Base-by-base conservation (phyloP, 129 eudicot genomes). In the Centrapalus pauciflorus region DNA sequence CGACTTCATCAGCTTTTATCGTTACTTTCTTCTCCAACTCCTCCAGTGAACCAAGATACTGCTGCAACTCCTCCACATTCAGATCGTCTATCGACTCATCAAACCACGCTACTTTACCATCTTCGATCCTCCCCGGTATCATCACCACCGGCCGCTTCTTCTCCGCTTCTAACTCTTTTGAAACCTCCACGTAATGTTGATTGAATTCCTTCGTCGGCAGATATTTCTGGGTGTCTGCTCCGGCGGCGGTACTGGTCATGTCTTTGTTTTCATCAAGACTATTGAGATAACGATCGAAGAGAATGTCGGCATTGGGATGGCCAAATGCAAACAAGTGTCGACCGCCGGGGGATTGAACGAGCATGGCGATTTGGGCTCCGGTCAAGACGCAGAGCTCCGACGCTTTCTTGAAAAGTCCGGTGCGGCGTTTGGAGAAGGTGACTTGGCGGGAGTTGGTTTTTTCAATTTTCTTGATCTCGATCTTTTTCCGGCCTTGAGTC, bases 341-440 rank as follows among this genome's bases (percentile, higher is more conserved):
- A 4, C 52, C 49, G 0, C 77, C 66, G 2, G 84, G 81, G 5
- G 84, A 75, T 41, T 55, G 55, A 7, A 70, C 84, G 10, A 80
- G 52, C 20, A 75, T 52, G 7, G 77, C 78, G 9, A 61, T 25
- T 19, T 80, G 69, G 8, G 81, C 81, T 3, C 81, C 84, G 30
- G 69, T 61, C 29, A 74, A 67, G 45, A 67, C 72, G 63, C 74
- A 68, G 2, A 75, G 52, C 28, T 75, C 84, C 10, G 78, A 60
- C 0, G 75, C 81, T 61, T 80, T 80, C 33, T 80, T 80, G 66
- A 80, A 75, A 34, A 80, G 64, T 12, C 77, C 78, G 13, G 61
- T 28, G 0, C 80, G 74, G 1, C 84, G 69, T 49, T 80, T 80
- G 0, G 84, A 75, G 66, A 80, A 80, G 10, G 84, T 75, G 24